Conservation (phyloP, 208 protist species). For the Crithidia expoeki region DNA sequence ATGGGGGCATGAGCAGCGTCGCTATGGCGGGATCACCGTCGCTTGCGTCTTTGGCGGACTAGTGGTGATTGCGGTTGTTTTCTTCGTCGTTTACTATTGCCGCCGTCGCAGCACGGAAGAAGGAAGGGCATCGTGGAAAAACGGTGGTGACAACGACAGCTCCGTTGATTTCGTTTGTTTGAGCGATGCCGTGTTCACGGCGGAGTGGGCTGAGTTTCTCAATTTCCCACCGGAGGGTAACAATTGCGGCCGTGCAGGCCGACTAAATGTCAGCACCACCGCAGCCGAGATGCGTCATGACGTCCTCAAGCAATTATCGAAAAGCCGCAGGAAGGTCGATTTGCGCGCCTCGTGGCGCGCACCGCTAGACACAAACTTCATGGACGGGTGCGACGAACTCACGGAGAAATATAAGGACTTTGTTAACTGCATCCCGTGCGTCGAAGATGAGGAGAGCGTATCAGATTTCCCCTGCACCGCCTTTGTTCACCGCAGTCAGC, state of each 20-base stretch:
- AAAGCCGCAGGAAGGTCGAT: neutral
- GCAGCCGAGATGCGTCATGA: conserved; percentile 7
- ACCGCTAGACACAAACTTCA: conserved; percentile 28
- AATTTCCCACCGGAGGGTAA: conserved; percentile 12
- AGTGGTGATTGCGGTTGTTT: conserved; percentile 28
- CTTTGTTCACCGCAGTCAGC: neutral
- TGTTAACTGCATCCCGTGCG: conserved; percentile 3
- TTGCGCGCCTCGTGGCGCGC: neutral
- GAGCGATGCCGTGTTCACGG: neutral
- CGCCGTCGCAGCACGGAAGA: conserved; percentile 18
- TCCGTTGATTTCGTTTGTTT: neutral
- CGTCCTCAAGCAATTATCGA: neutral
- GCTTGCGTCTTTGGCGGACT: conserved; percentile 30
- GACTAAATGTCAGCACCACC: conserved; percentile 1
- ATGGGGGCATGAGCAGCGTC: conserved; percentile 32
- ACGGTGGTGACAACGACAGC: neutral
- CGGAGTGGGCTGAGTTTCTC: neutral
- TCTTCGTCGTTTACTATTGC: conserved; percentile 34
- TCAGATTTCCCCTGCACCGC: conserved; percentile 9
- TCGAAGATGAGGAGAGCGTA: conserved; percentile 11
- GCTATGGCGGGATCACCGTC: conserved; percentile 45
- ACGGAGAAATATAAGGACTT: conserved; percentile 17
- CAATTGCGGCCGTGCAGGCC: neutral
- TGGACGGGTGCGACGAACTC: conserved; percentile 17
- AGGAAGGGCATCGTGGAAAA: neutral